These are phyloP conservation scores for Exophiala phaeomuriformis DNA, from an alignment of 2,329 filamentous ascomycete genomes.

Conservation along the genomic window DNA sequence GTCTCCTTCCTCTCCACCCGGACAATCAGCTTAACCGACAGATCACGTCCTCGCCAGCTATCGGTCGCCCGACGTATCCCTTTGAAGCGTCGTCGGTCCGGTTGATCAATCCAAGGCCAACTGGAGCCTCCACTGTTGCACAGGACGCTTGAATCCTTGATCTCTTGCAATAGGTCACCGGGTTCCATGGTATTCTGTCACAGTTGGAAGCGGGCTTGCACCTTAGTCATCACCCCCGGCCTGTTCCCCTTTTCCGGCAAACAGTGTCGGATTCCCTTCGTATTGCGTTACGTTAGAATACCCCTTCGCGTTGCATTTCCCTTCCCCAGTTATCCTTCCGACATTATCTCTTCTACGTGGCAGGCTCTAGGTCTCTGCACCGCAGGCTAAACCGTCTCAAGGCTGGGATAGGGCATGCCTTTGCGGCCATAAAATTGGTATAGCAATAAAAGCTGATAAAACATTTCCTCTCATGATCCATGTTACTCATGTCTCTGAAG, in stretches of 20 bases:
- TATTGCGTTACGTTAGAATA: constrained; percentile 4
- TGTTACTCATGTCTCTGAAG: too few species aligned
- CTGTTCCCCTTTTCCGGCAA: background rate
- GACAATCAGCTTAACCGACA: background rate
- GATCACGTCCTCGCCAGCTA: background rate
- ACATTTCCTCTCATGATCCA: background rate
- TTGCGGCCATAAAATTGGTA: constrained; percentile 1
- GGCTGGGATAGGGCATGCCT: background rate
- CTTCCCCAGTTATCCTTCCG: background rate
- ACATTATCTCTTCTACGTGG: background rate
- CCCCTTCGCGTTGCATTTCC: constrained; percentile 6
- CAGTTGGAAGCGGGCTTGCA: background rate
- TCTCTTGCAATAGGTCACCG: constrained; percentile 3
- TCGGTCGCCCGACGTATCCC: background rate
- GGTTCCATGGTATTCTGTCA: background rate
- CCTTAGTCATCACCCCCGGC: background rate
- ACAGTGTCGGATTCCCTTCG: too few species aligned
- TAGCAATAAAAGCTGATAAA: constrained; percentile 13
- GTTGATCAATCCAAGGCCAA: background rate
- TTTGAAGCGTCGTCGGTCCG: background rate
- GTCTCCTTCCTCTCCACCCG: background rate
- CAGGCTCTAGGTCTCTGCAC: background rate
- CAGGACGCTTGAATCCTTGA: background rate
- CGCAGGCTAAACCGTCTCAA: background rate
- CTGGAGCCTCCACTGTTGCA: background rate